Percentiles rank a stretch among this genome's conserved stretches.
phyloP scores from a whole-genome alignment of 495 filamentous ascomycete species.

The Xylaria castorea region DNA sequence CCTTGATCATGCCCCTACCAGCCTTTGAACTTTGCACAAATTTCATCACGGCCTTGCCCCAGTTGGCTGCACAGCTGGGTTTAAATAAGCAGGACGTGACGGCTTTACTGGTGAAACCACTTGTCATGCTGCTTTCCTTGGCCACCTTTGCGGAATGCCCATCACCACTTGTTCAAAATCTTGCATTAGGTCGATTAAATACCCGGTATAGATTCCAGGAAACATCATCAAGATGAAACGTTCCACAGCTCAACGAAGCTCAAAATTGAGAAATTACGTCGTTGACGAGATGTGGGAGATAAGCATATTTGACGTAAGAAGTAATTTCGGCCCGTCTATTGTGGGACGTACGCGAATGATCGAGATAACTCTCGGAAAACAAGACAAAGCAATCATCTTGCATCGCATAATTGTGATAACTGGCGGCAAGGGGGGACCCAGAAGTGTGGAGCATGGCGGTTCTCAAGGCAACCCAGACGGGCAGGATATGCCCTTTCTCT shows the following conservation, averaged over 20 bases:
- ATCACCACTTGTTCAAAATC: not conserved
- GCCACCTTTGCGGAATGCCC: not conserved
- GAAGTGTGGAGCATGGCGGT: not conserved
- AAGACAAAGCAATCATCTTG: not conserved
- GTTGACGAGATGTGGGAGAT: not conserved
- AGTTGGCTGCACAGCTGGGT: too few species aligned
- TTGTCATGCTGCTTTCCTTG: too few species aligned
- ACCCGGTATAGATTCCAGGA: not conserved
- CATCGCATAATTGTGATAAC: not conserved
- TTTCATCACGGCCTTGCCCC: too few species aligned
- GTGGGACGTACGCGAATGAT: not conserved
- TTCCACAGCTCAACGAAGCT: not conserved
- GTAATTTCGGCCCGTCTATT: not conserved
- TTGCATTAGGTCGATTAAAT: not conserved
- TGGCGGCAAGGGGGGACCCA: not conserved
- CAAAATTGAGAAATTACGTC: not conserved
- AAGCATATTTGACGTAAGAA: not conserved
- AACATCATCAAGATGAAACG: not conserved
- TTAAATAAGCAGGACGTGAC: too few species aligned
- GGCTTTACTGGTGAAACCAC: too few species aligned
- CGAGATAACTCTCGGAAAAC: not conserved
- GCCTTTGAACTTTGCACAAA: too few species aligned
- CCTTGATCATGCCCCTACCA: too few species aligned
- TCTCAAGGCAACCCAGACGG: not conserved
- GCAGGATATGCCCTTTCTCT: not conserved